Base-by-base conservation (phyloP, 2,329 filamentous ascomycete species). In the Aspergillus latus region DNA sequence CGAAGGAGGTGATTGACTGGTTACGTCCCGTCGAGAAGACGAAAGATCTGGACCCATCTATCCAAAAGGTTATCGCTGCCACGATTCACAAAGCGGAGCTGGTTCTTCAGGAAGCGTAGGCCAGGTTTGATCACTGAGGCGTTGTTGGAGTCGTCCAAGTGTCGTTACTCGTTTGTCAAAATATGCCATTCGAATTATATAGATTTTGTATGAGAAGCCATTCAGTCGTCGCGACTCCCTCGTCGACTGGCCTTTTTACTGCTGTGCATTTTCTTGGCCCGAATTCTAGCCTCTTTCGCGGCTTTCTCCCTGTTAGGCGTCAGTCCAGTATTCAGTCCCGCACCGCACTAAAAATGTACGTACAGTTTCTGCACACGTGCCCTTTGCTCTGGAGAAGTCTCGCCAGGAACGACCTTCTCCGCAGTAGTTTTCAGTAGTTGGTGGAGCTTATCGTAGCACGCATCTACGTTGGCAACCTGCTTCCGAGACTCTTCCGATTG, bases 401-500 rank as follows among this genome's bases (percentile, higher is more conserved):
- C 82, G n/a, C 83, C 84, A 0, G 83, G 84, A 21, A 88, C 76
- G 2, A 73, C 74, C 26, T 74, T 68, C 26, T 74, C 75, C 4
- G 79, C 84, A 16, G 79, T 79, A 30, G 78, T 76, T 28, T 77
- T 67, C 49, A 88, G 76, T 54, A 85, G 65, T 52, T 81, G 75
- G 59, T 82, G 76, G 58, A 88, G 75, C 65, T 84, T 84, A 47
- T 76, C 73, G 66, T 82, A 85, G 68, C 85, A 87, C 29, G 77
- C 74, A 45, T 83, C 78, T 49, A 83, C 80, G 65, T 88, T 88
- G 57, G 80, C 79, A 44, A 72, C 76, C 66, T 85, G 84, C 67
- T 85, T 86, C 39, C 85, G 80, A 59, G 80, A 83, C 57, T 85
- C 83, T 64, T 87, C 84, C 42, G 83, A 81, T 62, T 87, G 84